Base-by-base conservation (phyloP, 257 asterid species). In the Solanum peruvianum region DNA sequence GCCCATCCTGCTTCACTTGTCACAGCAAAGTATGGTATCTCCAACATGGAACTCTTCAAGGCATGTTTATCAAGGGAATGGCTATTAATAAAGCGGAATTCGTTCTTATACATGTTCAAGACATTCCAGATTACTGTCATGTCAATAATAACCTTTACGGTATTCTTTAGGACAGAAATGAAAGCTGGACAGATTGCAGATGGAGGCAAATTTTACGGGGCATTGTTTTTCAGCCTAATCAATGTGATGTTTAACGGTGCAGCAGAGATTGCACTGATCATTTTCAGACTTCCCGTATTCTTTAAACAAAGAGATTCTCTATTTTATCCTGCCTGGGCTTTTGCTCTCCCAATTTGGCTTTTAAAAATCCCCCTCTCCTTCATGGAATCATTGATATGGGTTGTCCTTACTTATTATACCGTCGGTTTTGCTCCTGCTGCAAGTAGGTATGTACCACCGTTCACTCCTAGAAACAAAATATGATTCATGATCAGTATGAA, bases 271-370 rank as follows among this genome's bases (percentile, higher is more conserved):
- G 98, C 96, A n/a, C 73, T 96, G 88, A 94, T 94, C 5, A 86
- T 93, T 80, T 60, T 92, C 67, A 90, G 99, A 88, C 98, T 96
- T 89, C 99, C 99, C 0, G 98, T 95, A 60, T 96, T 95, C 93
- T 96, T 94, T 71, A 95, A 95, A 89, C 99, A 96, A 84, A 92
- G 99, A 88, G 98, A 94, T 84, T 95, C 95, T 85, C 90, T 94
- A 52, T 94, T 96, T 91, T 96, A 87, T 90, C 99, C 99, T 11
- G 97, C 99, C 69, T 96, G 99, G 99, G 99, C 99, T 11, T 96
- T 96, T 85, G 94, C 99, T 25, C 88, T 96, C 49, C 99, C 99
- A 2, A 96, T 96, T 88, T 96, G 98, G 98, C 92, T 96, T 87
- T 91, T 94, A 45, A 90, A 93, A 87, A 92, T 96, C 86, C 99